Base-by-base conservation (phyloP, 2,329 filamentous ascomycete genomes). In the Aspergillus tubingensis region DNA sequence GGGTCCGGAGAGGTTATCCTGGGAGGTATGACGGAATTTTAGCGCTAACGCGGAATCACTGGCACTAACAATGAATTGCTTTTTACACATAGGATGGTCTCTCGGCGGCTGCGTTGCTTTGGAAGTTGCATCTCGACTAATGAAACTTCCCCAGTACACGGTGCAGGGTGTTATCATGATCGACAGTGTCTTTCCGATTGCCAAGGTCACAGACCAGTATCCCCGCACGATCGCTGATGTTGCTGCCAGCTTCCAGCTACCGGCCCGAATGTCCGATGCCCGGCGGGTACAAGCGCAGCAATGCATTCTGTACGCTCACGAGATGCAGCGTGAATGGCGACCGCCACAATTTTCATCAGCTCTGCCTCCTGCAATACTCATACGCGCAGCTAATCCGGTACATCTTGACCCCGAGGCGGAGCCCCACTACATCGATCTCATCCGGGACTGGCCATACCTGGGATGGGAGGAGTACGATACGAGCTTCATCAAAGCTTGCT, bases 121-220 rank as follows among this genome's bases (percentile, higher is more conserved):
- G 1, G 58, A 60, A 60, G 58, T 60, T 7, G 58, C 58, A 32
- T 52, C 58, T 10, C 47, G 58, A 47, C 54, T 60, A 11, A 60
- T 53, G 58, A 47, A 52, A 39, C 39, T 60, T 15, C 53, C 58
- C 15, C 44, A 51, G 15, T 60, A 52, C 39, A 53, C n/a, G 5
- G 58, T 60, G n/a, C 36, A 47, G 13, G 58, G 58, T 1, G 36
- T 60, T 2, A 19, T 60, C 10, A 21, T 60, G 23, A 53, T 60
- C 38, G 53, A 60, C 58, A 60, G 36, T n/a, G 38, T 60, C 48
- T 60, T 57, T 7, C 58, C 48, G 1, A 44, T 48, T 5, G n/a
- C n/a, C 4, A 19, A 15, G 4, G 58, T 51, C 27, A 47, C n/a
- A 5, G 36, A 30, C 15, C 23, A 44, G 25, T 59, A 44, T 21